phyloP scores from a whole-genome alignment of 139 green algal genomes.

The Coelastrella sp. region DNA sequence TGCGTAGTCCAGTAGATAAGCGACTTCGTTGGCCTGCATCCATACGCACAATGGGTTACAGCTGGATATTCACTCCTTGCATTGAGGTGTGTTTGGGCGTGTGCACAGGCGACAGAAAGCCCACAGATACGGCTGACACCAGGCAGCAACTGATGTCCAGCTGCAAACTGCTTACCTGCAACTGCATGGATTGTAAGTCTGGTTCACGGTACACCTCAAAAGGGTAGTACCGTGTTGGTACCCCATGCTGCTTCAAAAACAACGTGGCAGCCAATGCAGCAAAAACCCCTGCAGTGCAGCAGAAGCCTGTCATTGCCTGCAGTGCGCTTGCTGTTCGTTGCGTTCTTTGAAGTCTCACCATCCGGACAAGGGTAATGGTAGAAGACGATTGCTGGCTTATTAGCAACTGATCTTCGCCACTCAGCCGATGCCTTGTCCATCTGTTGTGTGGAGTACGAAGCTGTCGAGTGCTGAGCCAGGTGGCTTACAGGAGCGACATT shows the following conservation, averaged over 20 bases:
- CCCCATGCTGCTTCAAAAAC: conserved; percentile 25
- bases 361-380: conserved; percentile 70
- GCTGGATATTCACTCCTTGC: not conserved
- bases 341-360: not conserved
- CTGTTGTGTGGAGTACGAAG: not conserved
- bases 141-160: not conserved
- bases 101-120: not conserved
- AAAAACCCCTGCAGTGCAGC: conserved; percentile 51
- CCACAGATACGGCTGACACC: no score
- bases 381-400: conserved; percentile 32
- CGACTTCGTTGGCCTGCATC: conserved; percentile 28
- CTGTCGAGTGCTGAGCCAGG: not conserved
- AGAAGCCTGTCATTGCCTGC: not conserved
- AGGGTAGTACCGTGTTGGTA: conserved; percentile 1
- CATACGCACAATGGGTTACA: not conserved
- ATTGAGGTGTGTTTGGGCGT: not conserved
- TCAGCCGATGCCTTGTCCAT: not conserved
- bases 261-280: conserved; percentile 55
- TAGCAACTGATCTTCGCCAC: not conserved
- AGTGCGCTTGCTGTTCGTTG: not conserved
- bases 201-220: conserved; percentile 4
- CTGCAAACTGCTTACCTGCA: conserved; percentile 10
- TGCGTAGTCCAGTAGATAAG: conserved; percentile 60
- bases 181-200: not conserved
- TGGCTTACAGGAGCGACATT: no score